Conservation (phyloP, 1,139 yeast species). For the Entelexis sorbosivorans region DNA sequence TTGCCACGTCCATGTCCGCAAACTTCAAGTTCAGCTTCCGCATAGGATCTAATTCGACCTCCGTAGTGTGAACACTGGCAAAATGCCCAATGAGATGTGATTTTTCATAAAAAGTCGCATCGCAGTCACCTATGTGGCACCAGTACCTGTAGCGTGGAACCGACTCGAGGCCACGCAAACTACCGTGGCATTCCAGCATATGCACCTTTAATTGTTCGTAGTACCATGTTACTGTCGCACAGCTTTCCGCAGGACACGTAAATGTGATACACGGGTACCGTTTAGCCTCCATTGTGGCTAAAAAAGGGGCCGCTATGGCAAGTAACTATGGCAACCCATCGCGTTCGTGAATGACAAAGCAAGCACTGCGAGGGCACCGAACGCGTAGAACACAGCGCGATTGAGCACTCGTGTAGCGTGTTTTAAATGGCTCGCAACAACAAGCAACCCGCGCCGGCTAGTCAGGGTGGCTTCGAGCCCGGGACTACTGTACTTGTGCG, state of each 20-base stretch:
- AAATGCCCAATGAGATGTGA: neutral
- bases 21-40: neutral
- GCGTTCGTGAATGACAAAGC: neutral
- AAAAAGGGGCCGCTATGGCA: too few relatives aligned
- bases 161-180: neutral
- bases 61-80: neutral
- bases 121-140: neutral
- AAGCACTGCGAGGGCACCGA: neutral
- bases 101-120: neutral
- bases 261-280: neutral
- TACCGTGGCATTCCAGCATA: neutral
- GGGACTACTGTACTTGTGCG: slow-evolving; percentile 33
- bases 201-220: neutral
- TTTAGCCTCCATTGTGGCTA: neutral
- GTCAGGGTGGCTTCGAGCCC: slow-evolving; percentile 13
- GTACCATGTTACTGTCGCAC: neutral
- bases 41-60: neutral
- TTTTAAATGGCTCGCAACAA: neutral
- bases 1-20: neutral
- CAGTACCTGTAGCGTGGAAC: neutral
- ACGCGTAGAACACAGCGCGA: neutral
- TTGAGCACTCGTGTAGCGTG: neutral
- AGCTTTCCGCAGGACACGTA: neutral
- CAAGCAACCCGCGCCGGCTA: neutral
- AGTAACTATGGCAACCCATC: neutral